Percentiles rank a stretch among this genome's conserved stretches.
These are phyloP conservation scores for Polyporus tsugae DNA, from an alignment of 1,284 basidiomycete genomes.

Conservation along the genomic window DNA sequence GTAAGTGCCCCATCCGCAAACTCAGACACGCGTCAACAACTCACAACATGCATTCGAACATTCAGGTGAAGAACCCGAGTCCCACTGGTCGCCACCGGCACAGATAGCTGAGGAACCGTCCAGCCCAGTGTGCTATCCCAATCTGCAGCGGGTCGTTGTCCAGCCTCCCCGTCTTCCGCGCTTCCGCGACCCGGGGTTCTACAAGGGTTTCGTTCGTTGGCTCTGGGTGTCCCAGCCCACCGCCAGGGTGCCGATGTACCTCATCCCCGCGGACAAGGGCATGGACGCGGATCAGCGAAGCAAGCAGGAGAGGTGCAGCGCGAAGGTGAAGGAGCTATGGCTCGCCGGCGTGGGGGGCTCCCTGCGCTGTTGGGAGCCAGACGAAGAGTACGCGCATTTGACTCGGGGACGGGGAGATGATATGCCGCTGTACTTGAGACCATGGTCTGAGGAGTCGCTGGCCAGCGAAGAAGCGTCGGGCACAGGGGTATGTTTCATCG, in stretches of 20 bases:
- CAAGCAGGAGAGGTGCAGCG: not conserved
- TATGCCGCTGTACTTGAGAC: conserved; percentile 4
- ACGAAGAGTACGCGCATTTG: conserved; percentile 1
- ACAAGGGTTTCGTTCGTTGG: conserved; percentile 19
- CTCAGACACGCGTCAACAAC: not conserved
- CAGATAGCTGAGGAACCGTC: not conserved
- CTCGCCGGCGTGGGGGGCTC: not conserved
- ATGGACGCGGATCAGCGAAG: not conserved
- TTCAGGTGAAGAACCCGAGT: not conserved
- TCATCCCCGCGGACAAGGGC: conserved; percentile 12
- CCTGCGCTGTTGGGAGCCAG: not conserved
- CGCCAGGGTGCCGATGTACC: conserved; percentile 25
- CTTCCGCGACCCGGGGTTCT: conserved; percentile 11
- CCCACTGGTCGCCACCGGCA: not conserved
- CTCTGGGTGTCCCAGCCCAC: conserved; percentile 17
- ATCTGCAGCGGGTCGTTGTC: conserved; percentile 23
- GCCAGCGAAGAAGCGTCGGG: not conserved
- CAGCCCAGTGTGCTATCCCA: conserved; percentile 18
- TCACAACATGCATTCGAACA: not conserved
- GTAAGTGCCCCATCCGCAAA: not conserved
- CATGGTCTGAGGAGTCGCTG: not conserved
- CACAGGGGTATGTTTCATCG: not conserved
- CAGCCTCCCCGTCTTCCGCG: conserved; percentile 17
- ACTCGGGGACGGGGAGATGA: not conserved
- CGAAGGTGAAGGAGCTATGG: conserved; percentile 1